These are phyloP conservation scores for Hylodesmum podocarpum DNA, from an alignment of 306 rosid species.

Conservation along the genomic window DNA sequence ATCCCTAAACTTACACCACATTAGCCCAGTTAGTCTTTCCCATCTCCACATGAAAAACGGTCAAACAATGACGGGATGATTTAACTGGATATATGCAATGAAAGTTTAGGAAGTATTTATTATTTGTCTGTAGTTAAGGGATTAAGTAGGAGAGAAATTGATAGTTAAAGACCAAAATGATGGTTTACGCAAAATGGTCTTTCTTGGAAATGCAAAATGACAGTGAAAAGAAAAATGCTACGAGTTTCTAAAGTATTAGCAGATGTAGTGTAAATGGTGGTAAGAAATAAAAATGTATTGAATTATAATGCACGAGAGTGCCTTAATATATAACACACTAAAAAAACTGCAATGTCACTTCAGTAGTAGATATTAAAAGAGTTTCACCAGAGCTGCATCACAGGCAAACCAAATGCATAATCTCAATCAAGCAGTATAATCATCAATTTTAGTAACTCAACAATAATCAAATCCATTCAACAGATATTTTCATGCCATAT, in stretches of 20 bases:
- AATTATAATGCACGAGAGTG: constrained; percentile 3
- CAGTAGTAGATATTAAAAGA: constrained; percentile 10
- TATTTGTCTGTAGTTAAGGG: too few species aligned
- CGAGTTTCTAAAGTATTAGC: not conserved
- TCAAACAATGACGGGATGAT: too few species aligned
- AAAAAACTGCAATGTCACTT: constrained; percentile 22
- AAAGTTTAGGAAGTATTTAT: too few species aligned
- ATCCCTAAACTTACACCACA: too few species aligned
- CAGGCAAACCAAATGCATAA: constrained; percentile 18
- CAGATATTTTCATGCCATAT: not conserved
- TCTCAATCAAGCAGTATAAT: not conserved
- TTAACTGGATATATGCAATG: too few species aligned
- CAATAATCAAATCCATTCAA: constrained; percentile 5
- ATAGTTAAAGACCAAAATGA: too few species aligned
- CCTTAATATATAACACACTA: not conserved
- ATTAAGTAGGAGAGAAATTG: too few species aligned
- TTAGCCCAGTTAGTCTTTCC: too few species aligned
- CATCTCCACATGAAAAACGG: too few species aligned
- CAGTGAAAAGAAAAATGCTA: not conserved
- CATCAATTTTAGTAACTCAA: constrained; percentile 3
- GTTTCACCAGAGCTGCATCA: not conserved
- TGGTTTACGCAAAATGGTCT: too few species aligned
- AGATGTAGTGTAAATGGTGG: not conserved
- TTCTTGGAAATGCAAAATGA: not conserved
- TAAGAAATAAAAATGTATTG: not conserved